Conservation (phyloP, 1,284 basidiomycete species). For the Ustilago cynodontis region DNA sequence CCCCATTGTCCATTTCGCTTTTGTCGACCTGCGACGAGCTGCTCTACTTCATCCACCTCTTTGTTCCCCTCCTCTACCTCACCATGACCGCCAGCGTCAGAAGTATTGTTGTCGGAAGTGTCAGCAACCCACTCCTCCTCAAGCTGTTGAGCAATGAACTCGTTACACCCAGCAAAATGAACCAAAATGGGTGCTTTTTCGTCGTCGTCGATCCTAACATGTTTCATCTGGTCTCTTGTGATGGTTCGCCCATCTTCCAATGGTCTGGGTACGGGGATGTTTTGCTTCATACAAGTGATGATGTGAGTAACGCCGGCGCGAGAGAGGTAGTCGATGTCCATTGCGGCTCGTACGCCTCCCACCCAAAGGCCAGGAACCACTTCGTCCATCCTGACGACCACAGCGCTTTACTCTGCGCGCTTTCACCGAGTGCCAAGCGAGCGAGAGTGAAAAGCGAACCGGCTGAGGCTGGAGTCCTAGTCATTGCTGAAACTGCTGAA, state of each 20-base stretch:
- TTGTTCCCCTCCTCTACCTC: not conserved
- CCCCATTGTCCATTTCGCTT: constrained; percentile 45
- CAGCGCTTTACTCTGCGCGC: not conserved
- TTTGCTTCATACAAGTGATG: constrained; percentile 61
- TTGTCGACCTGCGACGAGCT: constrained; percentile 43
- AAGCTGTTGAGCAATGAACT: constrained; percentile 64
- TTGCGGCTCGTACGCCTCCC: constrained; percentile 58
- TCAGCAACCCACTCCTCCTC: constrained; percentile 46
- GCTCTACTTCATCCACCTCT: constrained; percentile 16
- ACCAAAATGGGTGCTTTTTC: constrained; percentile 69
- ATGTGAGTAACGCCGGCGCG: constrained; percentile 59
- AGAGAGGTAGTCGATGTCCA: constrained; percentile 56
- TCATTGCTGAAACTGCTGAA: not conserved
- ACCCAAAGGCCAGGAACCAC: constrained; percentile 64
- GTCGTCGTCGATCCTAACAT: constrained; percentile 70
- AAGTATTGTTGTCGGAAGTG: not conserved
- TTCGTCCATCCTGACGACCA: constrained; percentile 57
- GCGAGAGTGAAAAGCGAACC: too few species aligned
- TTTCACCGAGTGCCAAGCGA: not conserved
- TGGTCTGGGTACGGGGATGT: constrained; percentile 45
- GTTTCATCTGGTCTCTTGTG: constrained; percentile 57
- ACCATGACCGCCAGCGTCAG: not conserved
- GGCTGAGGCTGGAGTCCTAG: not conserved
- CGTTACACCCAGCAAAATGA: constrained; percentile 65
- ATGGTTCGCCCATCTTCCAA: constrained; percentile 48